phyloP scores from a whole-genome alignment of 2,329 filamentous ascomycete genomes.

The Aspergillus sp. region DNA sequence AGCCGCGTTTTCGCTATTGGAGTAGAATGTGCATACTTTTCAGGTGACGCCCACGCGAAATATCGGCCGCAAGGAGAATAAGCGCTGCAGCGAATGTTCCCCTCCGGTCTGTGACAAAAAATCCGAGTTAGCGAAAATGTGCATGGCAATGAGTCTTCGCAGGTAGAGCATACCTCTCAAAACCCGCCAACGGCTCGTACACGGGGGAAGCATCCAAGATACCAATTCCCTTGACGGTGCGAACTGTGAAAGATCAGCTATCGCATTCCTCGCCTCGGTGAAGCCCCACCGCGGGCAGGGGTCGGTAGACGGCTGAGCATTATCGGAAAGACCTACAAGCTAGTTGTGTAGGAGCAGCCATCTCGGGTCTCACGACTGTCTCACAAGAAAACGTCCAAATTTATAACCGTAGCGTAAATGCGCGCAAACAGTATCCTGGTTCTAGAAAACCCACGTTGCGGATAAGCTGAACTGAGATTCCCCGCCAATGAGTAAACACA shows the following conservation, averaged over 20 bases:
- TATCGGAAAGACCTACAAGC: constrained; percentile 63
- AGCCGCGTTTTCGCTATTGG: not conserved
- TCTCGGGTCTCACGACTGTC: constrained; percentile 45
- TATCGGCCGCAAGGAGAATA: constrained; percentile 97
- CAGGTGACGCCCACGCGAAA: constrained; percentile 91
- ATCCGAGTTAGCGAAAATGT: constrained; percentile 21
- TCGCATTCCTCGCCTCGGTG: not conserved
- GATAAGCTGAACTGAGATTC: constrained; percentile 15
- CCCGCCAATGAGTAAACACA: constrained; percentile 15
- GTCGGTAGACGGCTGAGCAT: not conserved
- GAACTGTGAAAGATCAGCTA: constrained; percentile 59
- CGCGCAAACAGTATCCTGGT: constrained; percentile 8
- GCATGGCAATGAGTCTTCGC: not conserved
- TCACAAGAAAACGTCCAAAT: constrained; percentile 14
- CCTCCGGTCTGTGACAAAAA: constrained; percentile 70
- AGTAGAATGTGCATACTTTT: constrained; percentile 55
- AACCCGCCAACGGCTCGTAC: constrained; percentile 83
- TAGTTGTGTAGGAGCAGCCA: constrained; percentile 92
- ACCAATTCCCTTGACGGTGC: constrained; percentile 95
- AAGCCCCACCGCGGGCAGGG: not conserved
- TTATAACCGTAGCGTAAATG: constrained; percentile 14
- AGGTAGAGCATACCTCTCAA: constrained; percentile 56
- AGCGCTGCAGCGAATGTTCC: constrained; percentile 89
- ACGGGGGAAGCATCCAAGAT: constrained; percentile 88
- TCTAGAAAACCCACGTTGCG: constrained; percentile 9